Conservation (phyloP, 2,329 filamentous ascomycete species). For the Talaromyces atroroseus region DNA sequence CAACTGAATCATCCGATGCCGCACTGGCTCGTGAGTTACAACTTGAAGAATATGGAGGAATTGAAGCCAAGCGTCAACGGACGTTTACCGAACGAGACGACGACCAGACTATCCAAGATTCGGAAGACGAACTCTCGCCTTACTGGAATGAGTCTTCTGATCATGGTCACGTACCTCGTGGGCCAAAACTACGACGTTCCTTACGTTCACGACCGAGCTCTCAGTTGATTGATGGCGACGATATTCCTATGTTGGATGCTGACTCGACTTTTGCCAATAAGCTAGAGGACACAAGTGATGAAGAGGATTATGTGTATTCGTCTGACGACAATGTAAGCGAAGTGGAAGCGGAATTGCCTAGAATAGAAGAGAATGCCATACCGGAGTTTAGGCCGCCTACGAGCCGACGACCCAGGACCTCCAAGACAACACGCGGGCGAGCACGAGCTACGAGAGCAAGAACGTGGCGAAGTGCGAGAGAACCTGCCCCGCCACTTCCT, state of each 20-base stretch:
- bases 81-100: constrained; percentile 14
- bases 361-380: neutral
- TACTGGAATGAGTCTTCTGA: neutral
- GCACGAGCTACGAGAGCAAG: neutral
- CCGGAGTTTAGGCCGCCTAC: neutral
- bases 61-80: constrained; percentile 34
- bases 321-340: constrained; percentile 11
- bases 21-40: constrained; percentile 55
- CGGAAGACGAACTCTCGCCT: constrained; percentile 12
- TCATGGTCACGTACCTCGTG: neutral
- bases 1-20: constrained; percentile 39
- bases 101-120: constrained; percentile 22
- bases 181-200: neutral
- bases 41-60: constrained; percentile 46
- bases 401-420: neutral
- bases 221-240: constrained; percentile 14
- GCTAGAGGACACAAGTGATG: constrained; percentile 13
- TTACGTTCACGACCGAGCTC: neutral
- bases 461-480: neutral
- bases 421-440: neutral
- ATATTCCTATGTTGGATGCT: constrained; percentile 13
- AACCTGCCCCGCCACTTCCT: constrained; percentile 8
- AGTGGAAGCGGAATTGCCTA: neutral
- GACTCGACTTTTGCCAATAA: neutral
- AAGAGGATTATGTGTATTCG: constrained; percentile 20